Evolutionary conservation across 2,329 filamentous ascomycete species (phyloP), one percentile per base, ranked within the genome.

Genomic region (Coniochaeta sp.): DNA sequence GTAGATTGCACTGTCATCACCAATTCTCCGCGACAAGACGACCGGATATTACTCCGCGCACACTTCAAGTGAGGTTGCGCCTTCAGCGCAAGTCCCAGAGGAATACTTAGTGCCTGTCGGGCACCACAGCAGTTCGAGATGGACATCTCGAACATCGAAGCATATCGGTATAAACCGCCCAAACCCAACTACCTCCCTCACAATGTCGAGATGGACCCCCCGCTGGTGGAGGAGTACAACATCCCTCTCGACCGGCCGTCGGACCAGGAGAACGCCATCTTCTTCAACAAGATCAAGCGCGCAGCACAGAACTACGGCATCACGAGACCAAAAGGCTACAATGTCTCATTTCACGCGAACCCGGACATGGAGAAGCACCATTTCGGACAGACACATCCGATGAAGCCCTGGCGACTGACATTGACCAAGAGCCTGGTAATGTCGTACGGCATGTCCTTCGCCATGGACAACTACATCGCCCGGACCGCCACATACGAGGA

Each of bases 361-460:
- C 89, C 91, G 1, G 85, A 89, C 54, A 95, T 97, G 66, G 94
- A 99, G 72, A 87, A 88, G 65, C 92, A 97, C 70, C 94, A 99
- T 69, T 99, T 99, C 67, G 94, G 94, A 58, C 87, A 89, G 71
- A 91, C 89, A 9, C 94, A 99, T 74, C 94, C 94, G 18, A 99
- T 99, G 94, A 99, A 99, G 69, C 94, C 94, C 53, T 97, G 94
- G 92, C 89, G 94, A 31, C 75, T 99, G 57, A 96, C 91, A 14
- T 79, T 99, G 51, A 95, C 94, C 52, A 97, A 99, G 68, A 90
- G 94, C 62, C 81, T 99, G 46, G 90, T 99, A 57, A 86, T 95
- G 65, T 87, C 90, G 1, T 97, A 97, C 67, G 94, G 94, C 58
- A 89, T 99, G 80, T 91, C 95, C 61, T 88, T 92, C 63, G 91